Conservation (phyloP, 768 basidiomycete species). For the Lactarius pseudohatsudake region DNA sequence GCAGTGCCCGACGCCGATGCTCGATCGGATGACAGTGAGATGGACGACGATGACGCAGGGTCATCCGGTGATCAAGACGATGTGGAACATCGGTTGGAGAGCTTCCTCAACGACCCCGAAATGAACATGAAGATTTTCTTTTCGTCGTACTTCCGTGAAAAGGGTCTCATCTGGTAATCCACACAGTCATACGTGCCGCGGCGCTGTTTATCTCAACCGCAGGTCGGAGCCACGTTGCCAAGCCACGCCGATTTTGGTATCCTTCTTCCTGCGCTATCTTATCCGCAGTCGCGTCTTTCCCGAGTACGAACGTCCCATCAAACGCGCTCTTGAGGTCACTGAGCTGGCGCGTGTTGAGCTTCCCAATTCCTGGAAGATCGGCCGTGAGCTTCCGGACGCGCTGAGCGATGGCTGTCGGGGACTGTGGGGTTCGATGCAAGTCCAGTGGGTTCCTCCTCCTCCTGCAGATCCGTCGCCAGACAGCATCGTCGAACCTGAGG, state of each 20-base stretch:
- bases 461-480: constrained; percentile 14
- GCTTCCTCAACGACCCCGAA: constrained; percentile 66
- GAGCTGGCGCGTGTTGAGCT: constrained; percentile 50
- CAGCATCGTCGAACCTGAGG: constrained; percentile 26
- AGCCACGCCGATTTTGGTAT: constrained; percentile 52
- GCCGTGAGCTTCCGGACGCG: constrained; percentile 47
- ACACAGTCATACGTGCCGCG: constrained; percentile 16
- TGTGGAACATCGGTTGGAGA: constrained; percentile 36
- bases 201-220: constrained; percentile 19
- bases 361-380: constrained; percentile 47
- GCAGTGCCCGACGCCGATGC: constrained; percentile 29
- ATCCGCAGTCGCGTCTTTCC: constrained; percentile 54
- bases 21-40: constrained; percentile 19
- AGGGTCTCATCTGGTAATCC: constrained; percentile 64
- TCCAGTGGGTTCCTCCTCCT: constrained; percentile 8
- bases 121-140: constrained; percentile 60
- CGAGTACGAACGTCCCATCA: constrained; percentile 45
- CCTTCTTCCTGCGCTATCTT: constrained; percentile 63
- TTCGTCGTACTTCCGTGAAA: constrained; percentile 64
- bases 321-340: constrained; percentile 45
- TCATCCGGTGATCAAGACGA: constrained; percentile 17
- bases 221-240: constrained; percentile 51
- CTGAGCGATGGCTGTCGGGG: constrained; percentile 51
- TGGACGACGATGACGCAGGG: constrained; percentile 40
- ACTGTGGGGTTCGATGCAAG: constrained; percentile 45